Conservation (phyloP, 345 rosid species). For the Clausena lansium region DNA sequence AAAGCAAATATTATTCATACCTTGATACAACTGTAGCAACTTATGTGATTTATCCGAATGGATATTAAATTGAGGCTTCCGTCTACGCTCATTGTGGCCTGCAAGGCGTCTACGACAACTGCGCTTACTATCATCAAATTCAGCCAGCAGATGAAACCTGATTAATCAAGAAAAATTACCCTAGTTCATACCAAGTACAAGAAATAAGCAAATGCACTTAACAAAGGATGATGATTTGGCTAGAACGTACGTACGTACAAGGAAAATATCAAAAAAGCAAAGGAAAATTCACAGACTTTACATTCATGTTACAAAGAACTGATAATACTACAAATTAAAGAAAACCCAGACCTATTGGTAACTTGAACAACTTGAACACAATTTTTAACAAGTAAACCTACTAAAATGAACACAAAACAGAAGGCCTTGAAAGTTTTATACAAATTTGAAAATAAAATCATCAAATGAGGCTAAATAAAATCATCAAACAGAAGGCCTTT, state of each 20-base stretch:
- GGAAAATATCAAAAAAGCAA: neutral
- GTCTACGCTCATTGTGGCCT: slow-evolving; percentile 43
- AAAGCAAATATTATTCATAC: slow-evolving; percentile 16
- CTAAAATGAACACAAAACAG: neutral
- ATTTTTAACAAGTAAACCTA: neutral
- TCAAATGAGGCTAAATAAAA: neutral
- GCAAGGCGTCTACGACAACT: slow-evolving; percentile 50
- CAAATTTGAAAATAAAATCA: neutral
- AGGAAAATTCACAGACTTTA: neutral
- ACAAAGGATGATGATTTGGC: neutral
- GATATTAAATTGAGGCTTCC: slow-evolving; percentile 39
- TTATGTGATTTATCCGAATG: slow-evolving; percentile 21
- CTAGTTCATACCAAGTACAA: neutral
- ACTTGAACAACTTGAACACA: neutral
- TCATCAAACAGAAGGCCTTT: neutral
- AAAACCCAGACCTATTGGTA: neutral
- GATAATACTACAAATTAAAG: neutral
- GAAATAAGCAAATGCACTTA: neutral
- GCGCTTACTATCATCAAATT: slow-evolving; percentile 49
- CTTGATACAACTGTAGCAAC: slow-evolving; percentile 29
- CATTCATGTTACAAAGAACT: neutral
- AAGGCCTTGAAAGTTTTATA: neutral
- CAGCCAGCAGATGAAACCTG: slow-evolving; percentile 46
- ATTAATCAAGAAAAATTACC: neutral
- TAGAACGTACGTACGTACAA: neutral